Conservation (phyloP, 2,329 filamentous ascomycete species). For the Dactylellina sp. region DNA sequence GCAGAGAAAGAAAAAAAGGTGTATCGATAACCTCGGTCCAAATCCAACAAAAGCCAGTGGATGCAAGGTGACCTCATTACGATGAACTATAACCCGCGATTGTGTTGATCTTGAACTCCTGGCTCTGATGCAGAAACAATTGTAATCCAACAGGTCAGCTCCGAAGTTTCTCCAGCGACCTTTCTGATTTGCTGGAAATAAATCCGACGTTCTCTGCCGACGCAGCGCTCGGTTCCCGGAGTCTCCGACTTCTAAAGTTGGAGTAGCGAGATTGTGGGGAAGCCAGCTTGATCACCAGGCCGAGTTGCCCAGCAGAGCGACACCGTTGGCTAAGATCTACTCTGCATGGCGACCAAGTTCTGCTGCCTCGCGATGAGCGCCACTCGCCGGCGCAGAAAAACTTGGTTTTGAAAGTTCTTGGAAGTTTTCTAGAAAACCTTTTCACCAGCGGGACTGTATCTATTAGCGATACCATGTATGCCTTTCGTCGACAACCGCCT, state of each 20-base stretch:
- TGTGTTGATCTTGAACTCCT: background rate
- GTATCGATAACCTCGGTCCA: background rate
- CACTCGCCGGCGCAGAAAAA: constrained; percentile 5
- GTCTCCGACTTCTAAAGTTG: constrained; percentile 6
- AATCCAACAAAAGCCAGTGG: background rate
- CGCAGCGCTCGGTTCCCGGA: constrained; percentile 3
- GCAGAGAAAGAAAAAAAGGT: too few species aligned
- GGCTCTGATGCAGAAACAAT: background rate
- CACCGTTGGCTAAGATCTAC: constrained; percentile 13
- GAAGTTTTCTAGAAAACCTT: constrained; percentile 5
- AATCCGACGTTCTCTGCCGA: constrained; percentile 9
- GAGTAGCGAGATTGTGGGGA: constrained; percentile 27
- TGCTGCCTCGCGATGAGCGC: constrained; percentile 22
- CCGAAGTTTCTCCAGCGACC: background rate
- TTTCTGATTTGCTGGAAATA: constrained; percentile 8
- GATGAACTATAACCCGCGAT: background rate
- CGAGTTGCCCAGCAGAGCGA: constrained; percentile 15
- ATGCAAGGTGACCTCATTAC: constrained; percentile 17
- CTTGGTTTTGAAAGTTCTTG: constrained; percentile 9
- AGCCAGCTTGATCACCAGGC: constrained; percentile 3
- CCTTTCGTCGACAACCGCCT: background rate
- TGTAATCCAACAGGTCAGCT: background rate
- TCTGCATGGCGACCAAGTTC: constrained; percentile 4
- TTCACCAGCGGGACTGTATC: background rate
- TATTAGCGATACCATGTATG: background rate